Conservation (phyloP, 768 basidiomycete species). For the Cubamyces sp. region DNA sequence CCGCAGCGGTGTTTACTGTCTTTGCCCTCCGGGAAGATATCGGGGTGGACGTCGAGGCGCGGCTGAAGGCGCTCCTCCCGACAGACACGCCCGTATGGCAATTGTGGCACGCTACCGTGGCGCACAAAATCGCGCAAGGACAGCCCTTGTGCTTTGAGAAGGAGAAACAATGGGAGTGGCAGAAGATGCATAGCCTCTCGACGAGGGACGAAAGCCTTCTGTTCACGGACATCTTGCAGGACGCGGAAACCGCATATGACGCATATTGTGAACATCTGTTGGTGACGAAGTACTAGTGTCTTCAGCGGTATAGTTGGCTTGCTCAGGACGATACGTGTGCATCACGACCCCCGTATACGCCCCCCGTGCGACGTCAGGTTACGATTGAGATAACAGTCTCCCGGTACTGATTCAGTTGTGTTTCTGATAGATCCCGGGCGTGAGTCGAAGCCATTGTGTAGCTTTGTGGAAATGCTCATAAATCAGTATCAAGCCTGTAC, state of each 20-base stretch:
- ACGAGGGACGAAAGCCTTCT: not conserved
- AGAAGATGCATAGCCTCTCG: not conserved
- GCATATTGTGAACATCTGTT: not conserved
- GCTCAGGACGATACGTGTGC: not conserved
- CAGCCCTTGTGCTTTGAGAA: conserved; percentile 3
- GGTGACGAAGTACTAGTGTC: not conserved
- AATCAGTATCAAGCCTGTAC: no score
- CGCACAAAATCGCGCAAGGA: not conserved
- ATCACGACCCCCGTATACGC: no score
- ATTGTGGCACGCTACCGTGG: conserved; percentile 10
- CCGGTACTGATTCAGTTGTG: no score
- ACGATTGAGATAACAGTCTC: no score
- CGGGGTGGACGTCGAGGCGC: conserved; percentile 8
- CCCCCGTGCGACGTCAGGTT: no score
- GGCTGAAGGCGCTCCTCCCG: conserved; percentile 9
- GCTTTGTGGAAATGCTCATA: no score
- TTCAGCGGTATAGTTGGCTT: not conserved
- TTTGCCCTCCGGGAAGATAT: conserved; percentile 9
- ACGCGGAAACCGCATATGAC: conserved; percentile 8
- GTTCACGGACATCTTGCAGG: not conserved
- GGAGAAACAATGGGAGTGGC: conserved; percentile 13
- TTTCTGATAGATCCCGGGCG: no score
- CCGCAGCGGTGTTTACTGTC: conserved; percentile 12
- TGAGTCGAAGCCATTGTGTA: no score
- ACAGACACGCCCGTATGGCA: conserved; percentile 13